phyloP scores from a whole-genome alignment of 169 alveolate genomes.

The Plasmodium gaboni region DNA sequence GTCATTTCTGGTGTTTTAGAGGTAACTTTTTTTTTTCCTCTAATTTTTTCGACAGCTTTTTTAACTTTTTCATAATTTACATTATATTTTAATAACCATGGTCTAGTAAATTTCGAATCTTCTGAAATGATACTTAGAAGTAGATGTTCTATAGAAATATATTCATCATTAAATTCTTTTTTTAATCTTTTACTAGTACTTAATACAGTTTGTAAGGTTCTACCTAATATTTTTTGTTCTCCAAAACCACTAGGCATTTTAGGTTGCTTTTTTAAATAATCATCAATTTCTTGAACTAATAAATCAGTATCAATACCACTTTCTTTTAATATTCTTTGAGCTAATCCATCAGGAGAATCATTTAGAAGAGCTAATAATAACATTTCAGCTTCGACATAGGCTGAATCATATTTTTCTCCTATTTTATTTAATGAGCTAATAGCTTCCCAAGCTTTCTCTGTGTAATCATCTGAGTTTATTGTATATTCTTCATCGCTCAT shows the following conservation, averaged over 20 bases:
- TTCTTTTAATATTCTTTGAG: slow-evolving; percentile 79
- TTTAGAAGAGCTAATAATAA: slow-evolving; percentile 82
- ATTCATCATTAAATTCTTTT: slow-evolving; percentile 89
- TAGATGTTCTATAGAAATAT: slow-evolving; percentile 88
- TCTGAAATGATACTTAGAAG: slow-evolving; percentile 88
- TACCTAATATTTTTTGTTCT: slow-evolving; percentile 90
- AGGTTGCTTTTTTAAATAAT: slow-evolving; percentile 86
- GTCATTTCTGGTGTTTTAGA: slow-evolving; percentile 89
- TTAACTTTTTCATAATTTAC: slow-evolving; percentile 87
- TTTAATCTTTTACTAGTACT: slow-evolving; percentile 85
- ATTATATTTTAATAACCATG: slow-evolving; percentile 84
- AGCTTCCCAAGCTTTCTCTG: slow-evolving; percentile 93
- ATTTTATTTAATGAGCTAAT: slow-evolving; percentile 84
- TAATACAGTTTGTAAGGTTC: slow-evolving; percentile 88
- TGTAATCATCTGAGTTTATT: slow-evolving; percentile 88
- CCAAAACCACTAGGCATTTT: slow-evolving; percentile 91
- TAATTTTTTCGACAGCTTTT: slow-evolving; percentile 86
- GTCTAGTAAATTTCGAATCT: slow-evolving; percentile 89
- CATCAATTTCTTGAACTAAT: slow-evolving; percentile 86
- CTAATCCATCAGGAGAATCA: slow-evolving; percentile 86
- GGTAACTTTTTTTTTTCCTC: slow-evolving; percentile 91
- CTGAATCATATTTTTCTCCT: slow-evolving; percentile 86
- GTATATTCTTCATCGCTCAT: slow-evolving; percentile 86
- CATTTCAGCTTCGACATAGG: slow-evolving; percentile 92
- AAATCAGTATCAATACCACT: slow-evolving; percentile 84